Conservation (phyloP, 208 protist genomes). For the Crithidia sp. region DNA sequence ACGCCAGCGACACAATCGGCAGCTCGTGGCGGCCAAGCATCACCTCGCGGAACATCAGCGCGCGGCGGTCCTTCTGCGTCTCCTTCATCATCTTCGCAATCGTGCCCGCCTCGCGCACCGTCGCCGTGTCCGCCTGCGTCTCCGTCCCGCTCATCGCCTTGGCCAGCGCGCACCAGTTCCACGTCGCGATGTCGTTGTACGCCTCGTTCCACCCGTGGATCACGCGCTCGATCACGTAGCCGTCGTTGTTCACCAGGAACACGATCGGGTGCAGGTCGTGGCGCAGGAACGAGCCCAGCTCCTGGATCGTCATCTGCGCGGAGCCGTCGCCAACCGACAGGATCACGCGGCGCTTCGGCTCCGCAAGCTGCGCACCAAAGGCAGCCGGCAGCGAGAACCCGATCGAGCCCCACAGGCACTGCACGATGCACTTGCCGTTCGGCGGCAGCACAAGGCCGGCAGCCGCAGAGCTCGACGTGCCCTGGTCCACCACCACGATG, state of each 20-base stretch:
- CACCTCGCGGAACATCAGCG: constrained; percentile 41
- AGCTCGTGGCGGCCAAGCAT: constrained; percentile 47
- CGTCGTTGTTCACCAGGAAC: constrained; percentile 61
- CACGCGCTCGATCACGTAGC: constrained; percentile 54
- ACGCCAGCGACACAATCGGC: constrained; percentile 21
- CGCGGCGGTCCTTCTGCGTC: not conserved
- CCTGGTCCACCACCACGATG: constrained; percentile 53
- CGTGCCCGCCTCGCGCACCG: no score
- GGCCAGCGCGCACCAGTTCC: constrained; percentile 41
- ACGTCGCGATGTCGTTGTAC: constrained; percentile 59
- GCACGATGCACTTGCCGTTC: constrained; percentile 22
- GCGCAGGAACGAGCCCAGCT: constrained; percentile 49
- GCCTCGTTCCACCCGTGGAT: constrained; percentile 53
- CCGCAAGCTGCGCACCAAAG: constrained; percentile 47
- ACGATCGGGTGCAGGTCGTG: constrained; percentile 35
- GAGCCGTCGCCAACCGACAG: constrained; percentile 43
- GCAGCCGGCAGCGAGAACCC: constrained; percentile 52
- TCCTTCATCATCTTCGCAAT: constrained; percentile 19
- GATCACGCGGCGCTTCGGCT: constrained; percentile 43
- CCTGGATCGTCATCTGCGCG: constrained; percentile 53
- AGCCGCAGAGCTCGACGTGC: constrained; percentile 40
- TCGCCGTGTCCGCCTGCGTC: no score
- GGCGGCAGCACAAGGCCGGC: constrained; percentile 39
- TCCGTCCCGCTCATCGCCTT: constrained; percentile 10
- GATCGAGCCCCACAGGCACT: constrained; percentile 51